Evolutionary conservation across 2,329 filamentous ascomycete species (phyloP), one percentile per base, ranked within the genome.

Genomic region (Didymella segeticola): DNA sequence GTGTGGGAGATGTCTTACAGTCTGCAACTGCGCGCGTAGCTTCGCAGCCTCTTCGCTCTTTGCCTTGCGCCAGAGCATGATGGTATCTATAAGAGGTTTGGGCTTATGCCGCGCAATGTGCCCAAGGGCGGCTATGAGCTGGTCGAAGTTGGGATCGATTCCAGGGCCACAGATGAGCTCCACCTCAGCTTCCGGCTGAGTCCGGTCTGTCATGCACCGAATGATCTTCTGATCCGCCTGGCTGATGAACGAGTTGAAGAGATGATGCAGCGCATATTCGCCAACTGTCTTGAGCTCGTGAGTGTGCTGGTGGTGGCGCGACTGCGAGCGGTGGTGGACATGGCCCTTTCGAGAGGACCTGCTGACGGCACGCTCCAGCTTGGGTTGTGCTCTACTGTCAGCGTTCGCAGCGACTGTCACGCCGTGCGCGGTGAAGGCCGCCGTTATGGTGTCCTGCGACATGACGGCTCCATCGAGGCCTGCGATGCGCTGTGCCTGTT

Each of bases 11-110:
- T 12, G 38, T 57, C 66, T 30, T 55, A 72, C 70, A 57, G 67
- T 70, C 39, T 66, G 68, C 29, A 75, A 54, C 56, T 69, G 68
- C 4, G 62, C 53, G 14, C 71, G 67, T 34, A 71, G 66, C 25
- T 66, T 68, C 37, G 75, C 74, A 23, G 93, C 92, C 19, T 89
- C 87, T 75, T 98, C 93, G 61, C 92, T 96, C 78, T 98, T 98
- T 61, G 86, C 90, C 75, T 97, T 98, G 50, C 95, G 87, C 95
- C 95, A 99, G 26, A 96, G 84, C 91, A 99, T 99, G 74, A 99
- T 92, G 17, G 91, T 93, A 75, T 99, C 95, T 67, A 99, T 97
- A 45, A 99, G 78, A 5, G 92, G 90, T 72, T 96, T 98, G 5
- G 96, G 96, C 70, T 96, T 96, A 62, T 93, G 89, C 54, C 91